These are phyloP conservation scores for Ophiostoma tasmaniense DNA, from an alignment of 2,329 filamentous ascomycete species.

Conservation along the genomic window DNA sequence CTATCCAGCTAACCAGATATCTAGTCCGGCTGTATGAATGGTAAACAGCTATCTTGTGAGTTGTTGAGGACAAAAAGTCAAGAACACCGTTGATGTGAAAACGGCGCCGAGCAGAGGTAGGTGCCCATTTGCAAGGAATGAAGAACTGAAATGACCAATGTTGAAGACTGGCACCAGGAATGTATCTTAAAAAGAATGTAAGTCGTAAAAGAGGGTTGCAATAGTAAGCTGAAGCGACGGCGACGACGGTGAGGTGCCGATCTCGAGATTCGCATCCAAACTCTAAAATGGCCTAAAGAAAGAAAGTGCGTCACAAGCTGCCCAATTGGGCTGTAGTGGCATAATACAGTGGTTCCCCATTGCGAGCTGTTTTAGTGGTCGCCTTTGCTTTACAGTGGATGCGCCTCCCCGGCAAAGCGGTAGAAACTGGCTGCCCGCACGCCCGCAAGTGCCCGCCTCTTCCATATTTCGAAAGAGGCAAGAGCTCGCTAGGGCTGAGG, in stretches of 20 bases:
- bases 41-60: no score
- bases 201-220: background rate
- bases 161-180: background rate
- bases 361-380: background rate
- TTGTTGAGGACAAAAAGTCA: background rate
- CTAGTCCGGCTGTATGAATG: no score
- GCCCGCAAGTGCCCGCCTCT: background rate
- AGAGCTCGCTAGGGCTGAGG: conserved; percentile 1
- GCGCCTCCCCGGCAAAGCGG: background rate
- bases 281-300: background rate
- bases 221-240: background rate
- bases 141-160: background rate
- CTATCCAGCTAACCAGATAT: background rate
- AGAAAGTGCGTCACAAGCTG: background rate
- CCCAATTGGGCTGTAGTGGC: background rate
- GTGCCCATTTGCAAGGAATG: conserved; percentile 14
- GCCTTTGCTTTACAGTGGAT: background rate
- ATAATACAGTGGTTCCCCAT: background rate
- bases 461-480: background rate
- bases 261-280: background rate
- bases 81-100: conserved; percentile 11
- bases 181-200: background rate
- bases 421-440: background rate
- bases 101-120: conserved; percentile 9
- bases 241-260: background rate